Base-by-base conservation (phyloP, 148 eudicot genomes). In the Cornus florida region DNA sequence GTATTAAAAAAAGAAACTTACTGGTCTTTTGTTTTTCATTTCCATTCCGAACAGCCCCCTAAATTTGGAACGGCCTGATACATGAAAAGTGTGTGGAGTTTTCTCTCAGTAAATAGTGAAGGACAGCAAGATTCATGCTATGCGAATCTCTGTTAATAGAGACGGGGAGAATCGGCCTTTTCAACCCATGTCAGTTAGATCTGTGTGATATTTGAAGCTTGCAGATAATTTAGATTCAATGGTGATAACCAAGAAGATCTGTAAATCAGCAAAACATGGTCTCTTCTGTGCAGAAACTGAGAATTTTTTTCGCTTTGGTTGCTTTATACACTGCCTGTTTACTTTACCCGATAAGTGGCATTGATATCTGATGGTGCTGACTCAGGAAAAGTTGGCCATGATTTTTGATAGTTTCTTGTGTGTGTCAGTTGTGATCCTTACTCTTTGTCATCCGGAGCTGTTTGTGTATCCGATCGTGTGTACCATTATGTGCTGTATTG, bases 41-140 rank as follows among this genome's bases (percentile, higher is more conserved):
- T 71, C 67, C 59, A 48, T 65, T 35, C 75, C 74, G 69, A 78
- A 72, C 90, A 91, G 93, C 91, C 88, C 65, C 93, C 93, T n/a
- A 89, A 86, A 82, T 56, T 84, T 22, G 87, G 87, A 77, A 83
- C 74, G 71, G 79, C 70, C 76, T 88, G 86, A 90, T 33, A 31
- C 19, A n/a, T 5, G 66, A 20, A 1, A n/a, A 62, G 81, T 67
- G 71, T 17, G 48, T 48, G 84, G 67, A 73, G 78, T 75, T 75
- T 17, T 50, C 72, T 72, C 68, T 68, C 65, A 20, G 62, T 68
- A 28, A 6, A 32, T 69, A 48, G 4, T 10, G 70, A 70, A 60
- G 67, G 76, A 75, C 22, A 1, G 24, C n/a, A 70, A 69, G 69
- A 78, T 78, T 75, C 71, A 75, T 80, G 59, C 77, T 28, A 71